A percentile compares a stretch with the other conserved stretches of the same genome.
Evolutionary conservation across 306 rosid species (phyloP).

Genomic region (Luffa aegyptiaca): DNA sequence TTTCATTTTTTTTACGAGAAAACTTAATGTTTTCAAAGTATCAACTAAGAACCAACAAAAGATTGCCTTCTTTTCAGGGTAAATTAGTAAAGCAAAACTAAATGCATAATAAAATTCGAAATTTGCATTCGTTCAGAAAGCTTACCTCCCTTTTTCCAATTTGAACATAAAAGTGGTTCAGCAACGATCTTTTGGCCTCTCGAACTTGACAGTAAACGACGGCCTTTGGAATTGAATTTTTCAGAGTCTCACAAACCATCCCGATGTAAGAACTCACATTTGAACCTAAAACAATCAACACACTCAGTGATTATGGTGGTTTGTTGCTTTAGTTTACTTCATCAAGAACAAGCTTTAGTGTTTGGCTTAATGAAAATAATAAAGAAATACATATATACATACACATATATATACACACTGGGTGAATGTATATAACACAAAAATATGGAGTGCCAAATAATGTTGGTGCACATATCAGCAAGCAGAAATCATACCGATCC

Average conservation of each 20-base stretch:
- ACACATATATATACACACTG: no score
- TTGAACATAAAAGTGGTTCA: conserved; percentile 65
- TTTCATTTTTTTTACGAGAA: not conserved
- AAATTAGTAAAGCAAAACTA: not conserved
- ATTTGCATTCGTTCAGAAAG: not conserved
- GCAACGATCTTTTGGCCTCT: conserved; percentile 92
- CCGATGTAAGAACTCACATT: conserved; percentile 76
- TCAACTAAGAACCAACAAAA: not conserved
- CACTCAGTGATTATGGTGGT: not conserved
- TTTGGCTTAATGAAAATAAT: not conserved
- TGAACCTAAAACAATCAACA: conserved; percentile 50
- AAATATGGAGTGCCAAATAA: not conserved
- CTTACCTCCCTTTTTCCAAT: conserved; percentile 88
- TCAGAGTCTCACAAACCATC: conserved; percentile 82
- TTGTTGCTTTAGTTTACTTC: not conserved
- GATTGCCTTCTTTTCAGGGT: not conserved
- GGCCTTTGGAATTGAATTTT: conserved; percentile 89
- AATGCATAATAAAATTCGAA: not conserved
- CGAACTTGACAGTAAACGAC: conserved; percentile 98
- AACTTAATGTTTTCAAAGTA: not conserved
- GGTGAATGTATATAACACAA: not conserved
- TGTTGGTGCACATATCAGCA: not conserved
- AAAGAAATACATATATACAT: not conserved
- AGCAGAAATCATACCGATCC: conserved; percentile 46
- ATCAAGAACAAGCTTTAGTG: not conserved